Conservation (phyloP, 495 filamentous ascomycete species). For the Cercophora sp. region DNA sequence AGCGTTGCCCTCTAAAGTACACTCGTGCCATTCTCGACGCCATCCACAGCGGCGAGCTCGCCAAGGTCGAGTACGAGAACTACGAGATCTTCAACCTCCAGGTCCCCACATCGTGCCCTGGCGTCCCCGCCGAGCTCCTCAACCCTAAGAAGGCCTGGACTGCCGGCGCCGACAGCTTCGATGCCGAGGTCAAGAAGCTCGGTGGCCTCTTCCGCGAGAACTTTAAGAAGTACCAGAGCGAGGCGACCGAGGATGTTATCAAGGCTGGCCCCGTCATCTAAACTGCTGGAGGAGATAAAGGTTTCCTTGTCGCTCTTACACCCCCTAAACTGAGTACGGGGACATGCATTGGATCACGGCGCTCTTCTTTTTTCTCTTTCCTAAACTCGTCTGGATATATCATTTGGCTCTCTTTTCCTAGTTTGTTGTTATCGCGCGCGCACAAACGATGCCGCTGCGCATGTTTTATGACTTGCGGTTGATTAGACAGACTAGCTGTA, state of each 20-base stretch:
- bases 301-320: not conserved
- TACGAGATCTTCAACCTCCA: slow-evolving; percentile 96
- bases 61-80: slow-evolving; percentile 84
- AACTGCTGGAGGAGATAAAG: not conserved
- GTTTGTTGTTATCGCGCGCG: not conserved
- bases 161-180: slow-evolving; percentile 69
- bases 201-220: slow-evolving; percentile 87
- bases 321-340: not conserved
- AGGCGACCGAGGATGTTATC: slow-evolving; percentile 81
- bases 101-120: slow-evolving; percentile 80
- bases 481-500: too few species aligned
- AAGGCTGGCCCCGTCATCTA: slow-evolving; percentile 58
- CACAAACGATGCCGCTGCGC: not conserved
- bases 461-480: not conserved
- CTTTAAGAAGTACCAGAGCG: slow-evolving; percentile 89
- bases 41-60: slow-evolving; percentile 94
- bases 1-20: slow-evolving; percentile 98
- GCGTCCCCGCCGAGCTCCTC: slow-evolving; percentile 84
- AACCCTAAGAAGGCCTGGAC: slow-evolving; percentile 95
- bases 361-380: slow-evolving; percentile 6
- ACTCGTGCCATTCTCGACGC: slow-evolving; percentile 96
- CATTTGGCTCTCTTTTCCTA: not conserved
- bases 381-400: not conserved
- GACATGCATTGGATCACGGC: slow-evolving; percentile 14
- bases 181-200: slow-evolving; percentile 82